Evolutionary conservation across 75 land plant genomes (phyloP), one percentile per base, ranked within the genome.

Genomic region (Azolla pinnata): DNA sequence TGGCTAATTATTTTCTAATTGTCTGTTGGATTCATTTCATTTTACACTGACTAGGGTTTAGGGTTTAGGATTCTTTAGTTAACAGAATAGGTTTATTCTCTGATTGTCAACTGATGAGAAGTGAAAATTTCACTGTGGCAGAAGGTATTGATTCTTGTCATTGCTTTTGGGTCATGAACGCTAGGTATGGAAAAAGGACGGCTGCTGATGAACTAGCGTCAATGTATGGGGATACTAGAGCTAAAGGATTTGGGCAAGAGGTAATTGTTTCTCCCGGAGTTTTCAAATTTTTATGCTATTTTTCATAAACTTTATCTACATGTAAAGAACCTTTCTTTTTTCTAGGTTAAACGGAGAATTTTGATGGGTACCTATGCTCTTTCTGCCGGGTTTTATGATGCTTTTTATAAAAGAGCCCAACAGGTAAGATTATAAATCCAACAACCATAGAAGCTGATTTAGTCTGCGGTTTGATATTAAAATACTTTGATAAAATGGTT

Each of bases 351-450:
- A 62, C 82, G 79, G 75, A 79, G 97, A 62, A 91, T 91, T 33
- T 74, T 91, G 53, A 91, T 78, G 83, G 97, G 97, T 44, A 91
- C 97, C 25, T 91, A 91, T 80, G 97, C 95, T 29, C 68, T 91
- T 56, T 91, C 97, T 60, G 89, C 97, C 53, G 97, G 97, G 25
- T 91, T 82, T 61, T 91, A 88, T 72, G 97, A 91, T 76, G 97
- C 97, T 34, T 91, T 85, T 62, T 91, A 91, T 65, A 91, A 91
- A 59, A 80, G 88, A 59, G 95, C 97, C 3, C 97, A 91, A 63
- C 93, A 91, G 95, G 97, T 90, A 26, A 31, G 34, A 28, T 12
- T 55, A 30, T 68, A n/a, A n/a, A 20, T 50, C n/a, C n/a, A n/a
- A n/a, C n/a, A n/a, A 14, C 42, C 14, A 38, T 38, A 38, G 14